Conservation (phyloP, 768 basidiomycete species). For the Suillus fuscotomentosus region DNA sequence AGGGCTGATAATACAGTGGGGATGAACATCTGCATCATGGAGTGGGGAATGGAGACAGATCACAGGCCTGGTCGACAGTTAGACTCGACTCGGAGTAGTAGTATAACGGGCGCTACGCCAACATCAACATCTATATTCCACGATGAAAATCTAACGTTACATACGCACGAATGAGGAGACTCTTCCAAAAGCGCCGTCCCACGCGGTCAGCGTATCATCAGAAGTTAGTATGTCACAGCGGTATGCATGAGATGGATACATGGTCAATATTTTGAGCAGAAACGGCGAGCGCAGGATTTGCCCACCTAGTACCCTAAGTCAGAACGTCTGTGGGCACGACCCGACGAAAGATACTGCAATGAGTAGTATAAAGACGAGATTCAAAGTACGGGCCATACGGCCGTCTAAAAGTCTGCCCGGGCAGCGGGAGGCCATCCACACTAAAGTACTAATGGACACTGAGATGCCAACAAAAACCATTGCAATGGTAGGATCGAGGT, state of each 20-base stretch:
- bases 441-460: no score
- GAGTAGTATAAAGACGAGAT: no score
- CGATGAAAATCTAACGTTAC: background rate
- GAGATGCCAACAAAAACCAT: no score
- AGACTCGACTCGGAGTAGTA: background rate
- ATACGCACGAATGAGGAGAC: background rate
- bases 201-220: background rate
- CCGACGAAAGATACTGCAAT: no score
- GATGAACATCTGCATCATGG: background rate
- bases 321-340: no score
- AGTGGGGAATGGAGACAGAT: background rate
- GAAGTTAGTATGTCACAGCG: background rate
- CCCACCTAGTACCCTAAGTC: no score
- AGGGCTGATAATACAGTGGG: background rate
- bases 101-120: background rate
- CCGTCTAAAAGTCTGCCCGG: no score
- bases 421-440: no score
- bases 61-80: background rate
- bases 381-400: no score
- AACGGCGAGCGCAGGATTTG: no score
- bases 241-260: background rate
- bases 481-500: no score
- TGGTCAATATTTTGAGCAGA: no score
- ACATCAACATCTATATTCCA: background rate
- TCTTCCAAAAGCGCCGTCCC: background rate